A percentile compares a stretch with the other conserved stretches of the same genome.
Conservation (phyloP, 176 grass and related monocot species). For the Puccinellia tenuiflora region DNA sequence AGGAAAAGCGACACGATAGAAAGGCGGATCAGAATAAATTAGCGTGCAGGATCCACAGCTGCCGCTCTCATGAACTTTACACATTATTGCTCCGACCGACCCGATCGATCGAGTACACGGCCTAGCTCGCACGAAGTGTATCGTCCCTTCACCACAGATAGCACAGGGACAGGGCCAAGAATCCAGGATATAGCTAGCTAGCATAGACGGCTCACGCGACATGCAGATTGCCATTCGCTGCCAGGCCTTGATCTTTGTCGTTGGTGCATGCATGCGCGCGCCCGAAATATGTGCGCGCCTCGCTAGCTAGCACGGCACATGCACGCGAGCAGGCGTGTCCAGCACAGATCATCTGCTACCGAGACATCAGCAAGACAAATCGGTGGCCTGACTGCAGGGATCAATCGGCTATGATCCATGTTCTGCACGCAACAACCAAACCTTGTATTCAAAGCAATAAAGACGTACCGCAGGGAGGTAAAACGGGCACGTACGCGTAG, state of each 20-base stretch:
- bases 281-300: neutral
- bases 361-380: neutral
- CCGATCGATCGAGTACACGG: neutral
- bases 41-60: neutral
- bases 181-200: neutral
- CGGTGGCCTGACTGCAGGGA: neutral
- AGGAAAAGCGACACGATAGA: neutral
- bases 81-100: neutral
- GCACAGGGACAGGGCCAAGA: neutral
- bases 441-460: conserved; percentile 10
- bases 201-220: neutral
- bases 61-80: neutral
- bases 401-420: neutral
- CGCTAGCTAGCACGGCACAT: neutral
- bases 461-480: neutral
- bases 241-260: neutral
- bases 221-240: neutral
- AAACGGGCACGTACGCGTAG: no score
- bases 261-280: neutral
- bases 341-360: no score
- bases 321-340: neutral
- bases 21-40: conserved; percentile 6
- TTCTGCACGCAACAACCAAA: neutral
- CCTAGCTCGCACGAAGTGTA: neutral
- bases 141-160: neutral